A percentile compares a stretch with the other conserved stretches of the same genome.
Evolutionary conservation across 2,329 filamentous ascomycete genomes (phyloP).

Genomic region (Claviceps monticola): DNA sequence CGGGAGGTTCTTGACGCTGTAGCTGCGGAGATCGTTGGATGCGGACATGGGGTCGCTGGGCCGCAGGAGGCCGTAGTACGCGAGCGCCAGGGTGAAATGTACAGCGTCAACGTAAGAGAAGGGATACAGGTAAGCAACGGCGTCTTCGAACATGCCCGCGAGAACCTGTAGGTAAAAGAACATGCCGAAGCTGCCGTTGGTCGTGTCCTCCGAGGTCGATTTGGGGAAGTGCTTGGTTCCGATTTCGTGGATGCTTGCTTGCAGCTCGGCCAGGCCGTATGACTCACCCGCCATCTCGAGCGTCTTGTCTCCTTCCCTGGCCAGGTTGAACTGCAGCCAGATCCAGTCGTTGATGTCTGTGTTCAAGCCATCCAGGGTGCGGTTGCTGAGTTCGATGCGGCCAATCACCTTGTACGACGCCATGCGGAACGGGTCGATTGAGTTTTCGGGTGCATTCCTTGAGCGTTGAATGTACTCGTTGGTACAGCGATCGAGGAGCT

Average conservation of each 20-base stretch:
- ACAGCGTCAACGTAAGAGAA: constrained; percentile 89
- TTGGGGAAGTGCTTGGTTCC: constrained; percentile 84
- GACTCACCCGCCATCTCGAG: constrained; percentile 52
- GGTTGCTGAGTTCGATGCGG: constrained; percentile 53
- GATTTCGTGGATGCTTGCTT: constrained; percentile 72
- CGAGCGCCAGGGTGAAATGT: constrained; percentile 82
- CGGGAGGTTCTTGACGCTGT: constrained; percentile 54
- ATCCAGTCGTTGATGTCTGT: constrained; percentile 57
- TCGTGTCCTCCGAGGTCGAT: constrained; percentile 57
- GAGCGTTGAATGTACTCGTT: constrained; percentile 79
- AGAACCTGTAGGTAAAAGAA: constrained; percentile 89
- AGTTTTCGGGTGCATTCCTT: constrained; percentile 72
- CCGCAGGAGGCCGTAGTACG: constrained; percentile 78
- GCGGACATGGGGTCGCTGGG: constrained; percentile 68
- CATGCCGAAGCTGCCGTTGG: constrained; percentile 68
- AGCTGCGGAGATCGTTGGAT: constrained; percentile 54
- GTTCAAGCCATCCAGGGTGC: constrained; percentile 48
- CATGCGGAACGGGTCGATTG: constrained; percentile 88
- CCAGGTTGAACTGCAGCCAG: constrained; percentile 59
- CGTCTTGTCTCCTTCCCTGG: constrained; percentile 48
- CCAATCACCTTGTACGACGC: constrained; percentile 97
- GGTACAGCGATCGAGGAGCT: constrained; percentile 75
- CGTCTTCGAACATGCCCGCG: constrained; percentile 87
- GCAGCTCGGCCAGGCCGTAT: constrained; percentile 54
- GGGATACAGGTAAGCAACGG: constrained; percentile 77